phyloP scores from a whole-genome alignment of 148 eudicot species.

The Rhododendron vialii region DNA sequence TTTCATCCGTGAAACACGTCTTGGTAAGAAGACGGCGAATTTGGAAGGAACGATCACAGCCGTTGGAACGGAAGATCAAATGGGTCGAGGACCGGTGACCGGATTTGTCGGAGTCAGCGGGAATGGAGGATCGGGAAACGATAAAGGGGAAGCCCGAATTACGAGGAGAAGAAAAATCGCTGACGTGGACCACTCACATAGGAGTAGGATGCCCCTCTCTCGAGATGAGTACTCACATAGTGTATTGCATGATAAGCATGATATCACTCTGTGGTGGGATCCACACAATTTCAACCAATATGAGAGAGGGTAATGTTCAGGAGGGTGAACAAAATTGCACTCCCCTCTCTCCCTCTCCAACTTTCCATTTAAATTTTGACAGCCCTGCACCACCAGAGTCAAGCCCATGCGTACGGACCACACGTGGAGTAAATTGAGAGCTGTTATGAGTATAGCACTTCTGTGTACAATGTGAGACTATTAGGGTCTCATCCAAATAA shows the following conservation, averaged over 20 bases:
- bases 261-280: too few species aligned
- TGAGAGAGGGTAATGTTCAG: too few species aligned
- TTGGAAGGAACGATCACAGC: background rate
- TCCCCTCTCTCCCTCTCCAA: background rate
- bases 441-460: too few species aligned
- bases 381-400: background rate
- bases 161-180: slow-evolving; percentile 14
- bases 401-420: background rate
- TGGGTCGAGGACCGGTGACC: background rate
- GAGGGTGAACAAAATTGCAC: too few species aligned
- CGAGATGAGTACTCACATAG: too few species aligned
- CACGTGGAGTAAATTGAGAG: too few species aligned
- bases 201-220: background rate
- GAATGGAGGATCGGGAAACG: slow-evolving; percentile 7
- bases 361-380: background rate
- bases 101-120: slow-evolving; percentile 11
- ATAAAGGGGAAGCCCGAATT: background rate
- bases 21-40: background rate
- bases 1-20: slow-evolving; percentile 8
- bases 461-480: too few species aligned
- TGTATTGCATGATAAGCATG: too few species aligned
- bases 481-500: too few species aligned
- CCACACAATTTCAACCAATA: too few species aligned
- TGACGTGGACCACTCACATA: background rate
- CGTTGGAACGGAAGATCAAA: background rate